These are phyloP conservation scores for Parietaria judaica DNA, from an alignment of 306 rosid species.

Conservation along the genomic window DNA sequence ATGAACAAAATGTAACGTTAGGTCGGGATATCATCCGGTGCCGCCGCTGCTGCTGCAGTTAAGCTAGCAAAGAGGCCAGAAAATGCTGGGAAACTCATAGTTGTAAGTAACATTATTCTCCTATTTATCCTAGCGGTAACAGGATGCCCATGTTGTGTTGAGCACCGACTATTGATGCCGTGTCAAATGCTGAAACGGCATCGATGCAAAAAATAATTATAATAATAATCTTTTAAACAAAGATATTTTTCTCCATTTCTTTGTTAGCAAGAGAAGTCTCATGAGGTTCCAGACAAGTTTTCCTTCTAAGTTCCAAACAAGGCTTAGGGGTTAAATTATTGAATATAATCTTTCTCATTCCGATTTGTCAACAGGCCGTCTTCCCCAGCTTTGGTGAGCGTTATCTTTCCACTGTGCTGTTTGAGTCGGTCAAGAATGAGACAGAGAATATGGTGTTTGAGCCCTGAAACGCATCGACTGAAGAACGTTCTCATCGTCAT, in stretches of 20 bases:
- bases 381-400: constrained; percentile 96
- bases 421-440: constrained; percentile 57
- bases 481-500: constrained; percentile 5
- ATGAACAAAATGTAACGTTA: constrained; percentile 24
- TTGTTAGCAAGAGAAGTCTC: no score
- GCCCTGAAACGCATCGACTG: constrained; percentile 23
- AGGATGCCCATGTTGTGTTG: neutral
- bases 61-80: constrained; percentile 74
- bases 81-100: constrained; percentile 88
- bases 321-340: no score
- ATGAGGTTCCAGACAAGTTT: no score
- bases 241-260: neutral
- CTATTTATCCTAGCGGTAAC: constrained; percentile 1
- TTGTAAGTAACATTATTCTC: constrained; percentile 44
- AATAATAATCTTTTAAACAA: neutral
- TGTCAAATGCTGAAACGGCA: no score
- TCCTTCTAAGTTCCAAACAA: no score
- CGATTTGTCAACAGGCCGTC: constrained; percentile 34
- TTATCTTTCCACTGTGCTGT: constrained; percentile 65
- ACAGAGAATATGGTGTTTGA: constrained; percentile 56
- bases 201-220: neutral
- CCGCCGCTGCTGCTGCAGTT: constrained; percentile 83
- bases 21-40: constrained; percentile 99
- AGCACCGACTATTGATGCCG: no score
- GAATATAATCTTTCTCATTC: no score